These are phyloP conservation scores for Emmonsiellopsis sp. DNA, from an alignment of 2,329 filamentous ascomycete genomes.

Conservation along the genomic window DNA sequence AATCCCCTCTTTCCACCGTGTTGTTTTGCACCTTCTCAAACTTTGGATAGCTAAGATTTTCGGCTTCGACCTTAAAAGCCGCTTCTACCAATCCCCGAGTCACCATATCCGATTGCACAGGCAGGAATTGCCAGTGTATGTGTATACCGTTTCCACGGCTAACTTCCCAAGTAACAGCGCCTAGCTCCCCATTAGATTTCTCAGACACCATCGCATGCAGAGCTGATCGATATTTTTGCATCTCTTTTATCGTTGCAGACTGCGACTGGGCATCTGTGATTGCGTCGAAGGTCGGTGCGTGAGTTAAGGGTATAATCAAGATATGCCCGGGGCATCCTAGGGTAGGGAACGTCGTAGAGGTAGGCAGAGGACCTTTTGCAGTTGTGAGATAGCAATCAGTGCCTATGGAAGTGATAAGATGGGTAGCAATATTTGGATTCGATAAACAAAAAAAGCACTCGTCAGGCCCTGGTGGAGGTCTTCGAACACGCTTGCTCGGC, in stretches of 20 bases:
- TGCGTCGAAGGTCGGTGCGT: slow-evolving; percentile 62
- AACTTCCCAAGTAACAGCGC: slow-evolving; percentile 87
- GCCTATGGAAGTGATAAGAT: slow-evolving; percentile 84
- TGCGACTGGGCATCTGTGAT: slow-evolving; percentile 52
- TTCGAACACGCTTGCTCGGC: slow-evolving; percentile 35
- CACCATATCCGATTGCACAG: slow-evolving; percentile 60
- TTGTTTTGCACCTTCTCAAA: slow-evolving; percentile 38
- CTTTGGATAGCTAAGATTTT: slow-evolving; percentile 56
- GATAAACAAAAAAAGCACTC: slow-evolving; percentile 94
- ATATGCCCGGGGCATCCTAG: slow-evolving; percentile 75
- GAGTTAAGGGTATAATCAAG: slow-evolving; percentile 80
- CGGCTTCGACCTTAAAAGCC: slow-evolving; percentile 78
- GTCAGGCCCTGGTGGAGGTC: slow-evolving; percentile 53
- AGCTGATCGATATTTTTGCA: slow-evolving; percentile 67
- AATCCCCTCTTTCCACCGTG: slow-evolving; percentile 45
- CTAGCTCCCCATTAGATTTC: slow-evolving; percentile 47
- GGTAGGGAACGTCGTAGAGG: slow-evolving; percentile 58
- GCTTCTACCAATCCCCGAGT: slow-evolving; percentile 69
- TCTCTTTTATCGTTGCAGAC: slow-evolving; percentile 60
- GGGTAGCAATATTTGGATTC: slow-evolving; percentile 70
- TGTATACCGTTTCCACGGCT: slow-evolving; percentile 74
- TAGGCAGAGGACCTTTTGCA: slow-evolving; percentile 80
- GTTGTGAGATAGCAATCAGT: slow-evolving; percentile 82
- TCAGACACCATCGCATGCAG: slow-evolving; percentile 66
- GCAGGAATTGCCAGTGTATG: slow-evolving; percentile 87